Conservation (phyloP, 257 asterid genomes). For the Mentha longifolia region DNA sequence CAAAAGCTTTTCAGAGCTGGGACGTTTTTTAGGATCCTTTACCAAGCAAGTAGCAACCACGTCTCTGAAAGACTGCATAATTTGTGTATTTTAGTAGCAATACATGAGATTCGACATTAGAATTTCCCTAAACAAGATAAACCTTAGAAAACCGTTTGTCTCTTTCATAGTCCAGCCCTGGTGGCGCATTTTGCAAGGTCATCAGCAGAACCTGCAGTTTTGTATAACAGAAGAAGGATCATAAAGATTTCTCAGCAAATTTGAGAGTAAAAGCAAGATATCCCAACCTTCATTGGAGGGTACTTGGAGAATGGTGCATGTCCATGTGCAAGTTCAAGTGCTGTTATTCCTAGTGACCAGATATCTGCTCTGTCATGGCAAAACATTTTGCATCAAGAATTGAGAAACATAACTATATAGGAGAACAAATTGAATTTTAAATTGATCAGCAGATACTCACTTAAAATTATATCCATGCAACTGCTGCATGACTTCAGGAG, state of each 20-base stretch:
- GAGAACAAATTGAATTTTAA: slow-evolving; percentile 13
- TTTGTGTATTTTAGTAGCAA: slow-evolving; percentile 41
- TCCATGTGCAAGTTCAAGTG: slow-evolving; percentile 99
- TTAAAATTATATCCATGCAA: slow-evolving; percentile 98
- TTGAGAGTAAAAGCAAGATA: slow-evolving; percentile 26
- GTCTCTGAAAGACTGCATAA: slow-evolving; percentile 88
- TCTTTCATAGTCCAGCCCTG: slow-evolving; percentile 98
- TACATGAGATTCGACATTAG: slow-evolving; percentile 22
- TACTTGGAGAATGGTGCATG: slow-evolving; percentile 99
- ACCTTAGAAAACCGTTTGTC: slow-evolving; percentile 98
- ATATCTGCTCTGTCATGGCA: slow-evolving; percentile 90
- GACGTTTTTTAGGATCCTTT: slow-evolving; percentile 99
- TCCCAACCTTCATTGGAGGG: slow-evolving; percentile 96
- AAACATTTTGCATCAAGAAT: slow-evolving; percentile 33
- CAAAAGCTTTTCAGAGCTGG: slow-evolving; percentile 92
- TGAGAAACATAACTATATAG: slow-evolving; percentile 28
- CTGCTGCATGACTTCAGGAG: slow-evolving; percentile 99
- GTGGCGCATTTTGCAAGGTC: slow-evolving; percentile 99
- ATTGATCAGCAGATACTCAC: slow-evolving; percentile 48
- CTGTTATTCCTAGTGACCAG: slow-evolving; percentile 98
- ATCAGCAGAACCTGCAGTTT: slow-evolving; percentile 88
- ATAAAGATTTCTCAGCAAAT: slow-evolving; percentile 17
- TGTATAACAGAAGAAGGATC: slow-evolving; percentile 31
- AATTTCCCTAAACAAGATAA: slow-evolving; percentile 39
- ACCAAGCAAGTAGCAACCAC: slow-evolving; percentile 97